phyloP scores from a whole-genome alignment of 192 early-diverging fungal species.

The Helicostylum pulchrum region DNA sequence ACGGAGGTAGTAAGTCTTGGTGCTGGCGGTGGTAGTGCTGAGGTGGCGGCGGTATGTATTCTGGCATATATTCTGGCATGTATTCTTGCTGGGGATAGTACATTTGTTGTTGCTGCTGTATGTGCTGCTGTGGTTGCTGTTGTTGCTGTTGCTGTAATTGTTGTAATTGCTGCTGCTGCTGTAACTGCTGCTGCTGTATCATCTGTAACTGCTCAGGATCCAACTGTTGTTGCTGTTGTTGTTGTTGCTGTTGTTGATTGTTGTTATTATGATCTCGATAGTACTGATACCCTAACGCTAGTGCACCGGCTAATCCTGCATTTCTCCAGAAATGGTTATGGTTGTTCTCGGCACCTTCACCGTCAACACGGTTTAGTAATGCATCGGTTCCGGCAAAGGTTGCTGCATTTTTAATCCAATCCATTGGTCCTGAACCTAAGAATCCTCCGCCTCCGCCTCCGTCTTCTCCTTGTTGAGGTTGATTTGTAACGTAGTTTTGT shows the following conservation, averaged over 20 bases:
- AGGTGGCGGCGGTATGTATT: too few species aligned
- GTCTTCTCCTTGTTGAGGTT: neutral
- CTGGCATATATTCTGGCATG: too few species aligned
- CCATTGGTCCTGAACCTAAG: neutral
- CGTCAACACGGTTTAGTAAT: constrained; percentile 1
- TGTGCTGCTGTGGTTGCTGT: neutral
- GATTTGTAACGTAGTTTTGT: neutral
- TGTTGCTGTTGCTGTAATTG: neutral
- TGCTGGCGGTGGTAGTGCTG: too few species aligned
- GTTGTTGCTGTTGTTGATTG: neutral
- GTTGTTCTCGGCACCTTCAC: neutral
- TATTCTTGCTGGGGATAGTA: neutral
- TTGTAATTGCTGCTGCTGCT: neutral
- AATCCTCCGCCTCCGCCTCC: neutral
- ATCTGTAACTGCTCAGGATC: neutral
- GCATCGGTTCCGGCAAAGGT: neutral
- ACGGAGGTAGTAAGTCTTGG: too few species aligned
- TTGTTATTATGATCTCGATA: constrained; percentile 1
- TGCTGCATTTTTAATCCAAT: constrained; percentile 1
- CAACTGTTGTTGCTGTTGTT: neutral
- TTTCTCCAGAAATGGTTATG: constrained; percentile 10
- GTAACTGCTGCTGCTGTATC: neutral
- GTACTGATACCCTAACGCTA: constrained; percentile 7
- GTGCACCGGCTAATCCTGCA: constrained; percentile 1
- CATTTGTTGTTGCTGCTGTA: neutral